Conservation (phyloP, 805 yeast species). For the Vanderwaltozyma yarrowii region DNA sequence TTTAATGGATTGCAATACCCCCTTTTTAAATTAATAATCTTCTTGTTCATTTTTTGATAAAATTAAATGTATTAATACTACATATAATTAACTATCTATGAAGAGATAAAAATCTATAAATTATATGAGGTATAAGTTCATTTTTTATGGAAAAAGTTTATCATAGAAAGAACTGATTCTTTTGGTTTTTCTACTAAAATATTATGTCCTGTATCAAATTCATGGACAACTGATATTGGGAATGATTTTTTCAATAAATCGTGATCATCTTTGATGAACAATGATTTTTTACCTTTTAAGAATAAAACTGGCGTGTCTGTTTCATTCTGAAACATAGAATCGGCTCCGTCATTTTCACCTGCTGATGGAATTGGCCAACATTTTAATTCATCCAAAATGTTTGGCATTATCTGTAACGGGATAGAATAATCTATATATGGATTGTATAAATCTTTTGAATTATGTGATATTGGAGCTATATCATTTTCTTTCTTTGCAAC, state of each 20-base stretch:
- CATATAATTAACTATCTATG: too few relatives aligned
- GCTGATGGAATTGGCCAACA: slow-evolving; percentile 14
- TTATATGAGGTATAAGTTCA: too few relatives aligned
- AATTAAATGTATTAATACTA: too few relatives aligned
- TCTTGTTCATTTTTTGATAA: too few relatives aligned
- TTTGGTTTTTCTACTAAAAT: slow-evolving; percentile 21
- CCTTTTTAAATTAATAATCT: too few relatives aligned
- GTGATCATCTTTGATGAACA: slow-evolving; percentile 31
- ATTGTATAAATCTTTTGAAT: background rate
- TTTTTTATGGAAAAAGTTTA: slow-evolving; percentile 12
- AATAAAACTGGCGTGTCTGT: slow-evolving; percentile 31
- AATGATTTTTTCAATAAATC: slow-evolving; percentile 14
- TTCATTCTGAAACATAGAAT: slow-evolving; percentile 1
- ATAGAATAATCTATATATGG: slow-evolving; percentile 11
- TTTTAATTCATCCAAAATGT: slow-evolving; percentile 14
- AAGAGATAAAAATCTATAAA: too few relatives aligned
- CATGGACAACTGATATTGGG: slow-evolving; percentile 16
- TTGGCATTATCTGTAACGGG: slow-evolving; percentile 21
- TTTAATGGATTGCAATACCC: too few relatives aligned
- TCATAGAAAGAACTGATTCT: slow-evolving; percentile 9
- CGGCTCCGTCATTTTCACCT: too few relatives aligned
- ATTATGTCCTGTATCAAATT: slow-evolving; percentile 26
- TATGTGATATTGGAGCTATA: background rate
- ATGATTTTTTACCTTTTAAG: slow-evolving; percentile 35
- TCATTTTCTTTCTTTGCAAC: slow-evolving; percentile 1